A percentile compares a stretch with the other conserved stretches of the same genome.
These are phyloP conservation scores for Botrytis porri DNA, from an alignment of 2,329 filamentous ascomycete genomes.

Conservation along the genomic window DNA sequence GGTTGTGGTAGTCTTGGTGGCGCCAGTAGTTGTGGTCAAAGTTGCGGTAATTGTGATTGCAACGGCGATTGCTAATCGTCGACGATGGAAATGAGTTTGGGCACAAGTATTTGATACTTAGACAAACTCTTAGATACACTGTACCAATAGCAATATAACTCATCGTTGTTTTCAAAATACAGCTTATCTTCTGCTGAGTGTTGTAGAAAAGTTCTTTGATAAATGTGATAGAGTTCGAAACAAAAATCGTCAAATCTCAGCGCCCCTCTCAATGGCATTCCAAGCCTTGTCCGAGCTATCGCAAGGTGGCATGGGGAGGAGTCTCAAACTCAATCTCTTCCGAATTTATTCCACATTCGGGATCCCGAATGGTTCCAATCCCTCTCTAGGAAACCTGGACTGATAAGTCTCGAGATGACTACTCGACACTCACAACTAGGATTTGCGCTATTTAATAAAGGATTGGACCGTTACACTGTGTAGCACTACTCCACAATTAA, in stretches of 20 bases:
- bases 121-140: neutral
- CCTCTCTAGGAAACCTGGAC: neutral
- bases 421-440: neutral
- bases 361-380: neutral
- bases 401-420: neutral
- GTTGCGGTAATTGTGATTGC: neutral
- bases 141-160: neutral
- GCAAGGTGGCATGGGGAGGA: neutral
- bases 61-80: neutral
- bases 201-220: neutral
- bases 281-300: neutral
- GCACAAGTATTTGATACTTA: neutral
- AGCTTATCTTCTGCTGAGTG: neutral
- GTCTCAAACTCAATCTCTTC: neutral
- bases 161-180: neutral
- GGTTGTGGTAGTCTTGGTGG: neutral
- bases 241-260: neutral
- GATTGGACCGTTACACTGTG: neutral
- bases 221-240: neutral
- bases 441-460: conserved; percentile 4
- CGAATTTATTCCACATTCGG: neutral
- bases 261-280: neutral
- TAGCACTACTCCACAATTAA: neutral
- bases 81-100: neutral
- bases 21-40: neutral